Conservation (phyloP, 495 filamentous ascomycete genomes). For the Baudoinia panamericana region DNA sequence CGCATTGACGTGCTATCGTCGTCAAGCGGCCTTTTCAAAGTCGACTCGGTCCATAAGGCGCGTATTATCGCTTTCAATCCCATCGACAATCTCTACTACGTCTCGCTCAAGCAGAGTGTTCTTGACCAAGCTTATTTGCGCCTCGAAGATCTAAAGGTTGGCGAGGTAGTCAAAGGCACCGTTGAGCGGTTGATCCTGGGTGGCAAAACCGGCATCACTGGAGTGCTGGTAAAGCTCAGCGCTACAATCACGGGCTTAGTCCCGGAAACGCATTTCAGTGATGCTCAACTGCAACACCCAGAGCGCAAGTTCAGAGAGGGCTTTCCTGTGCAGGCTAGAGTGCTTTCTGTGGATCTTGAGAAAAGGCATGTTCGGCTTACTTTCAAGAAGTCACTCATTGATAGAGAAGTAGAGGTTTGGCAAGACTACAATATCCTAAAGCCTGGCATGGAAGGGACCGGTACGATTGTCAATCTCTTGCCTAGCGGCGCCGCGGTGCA, state of each 20-base stretch:
- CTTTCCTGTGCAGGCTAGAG: constrained; percentile 63
- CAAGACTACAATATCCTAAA: constrained; percentile 56
- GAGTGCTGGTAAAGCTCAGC: constrained; percentile 66
- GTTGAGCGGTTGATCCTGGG: constrained; percentile 73
- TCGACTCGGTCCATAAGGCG: constrained; percentile 63
- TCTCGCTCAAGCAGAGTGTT: constrained; percentile 68
- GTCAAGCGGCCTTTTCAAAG: constrained; percentile 59
- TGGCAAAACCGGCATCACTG: constrained; percentile 56
- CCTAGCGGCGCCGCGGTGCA: constrained; percentile 75
- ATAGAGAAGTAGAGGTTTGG: constrained; percentile 65
- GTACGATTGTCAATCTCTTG: constrained; percentile 71
- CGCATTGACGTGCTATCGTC: constrained; percentile 70
- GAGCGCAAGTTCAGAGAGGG: constrained; percentile 93
- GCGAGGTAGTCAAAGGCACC: constrained; percentile 67
- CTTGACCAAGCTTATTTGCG: constrained; percentile 81
- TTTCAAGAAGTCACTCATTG: constrained; percentile 84
- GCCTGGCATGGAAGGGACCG: constrained; percentile 60
- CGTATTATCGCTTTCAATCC: constrained; percentile 75
- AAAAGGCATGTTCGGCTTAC: constrained; percentile 77
- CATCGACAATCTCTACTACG: constrained; percentile 72
- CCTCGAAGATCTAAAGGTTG: constrained; percentile 74
- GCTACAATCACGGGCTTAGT: constrained; percentile 81
- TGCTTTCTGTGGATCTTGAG: constrained; percentile 63
- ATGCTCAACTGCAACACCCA: constrained; percentile 75
- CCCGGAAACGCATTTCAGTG: constrained; percentile 74